Evolutionary conservation across 2,329 filamentous ascomycete species (phyloP).

Genomic region (Penicillium decumbens): DNA sequence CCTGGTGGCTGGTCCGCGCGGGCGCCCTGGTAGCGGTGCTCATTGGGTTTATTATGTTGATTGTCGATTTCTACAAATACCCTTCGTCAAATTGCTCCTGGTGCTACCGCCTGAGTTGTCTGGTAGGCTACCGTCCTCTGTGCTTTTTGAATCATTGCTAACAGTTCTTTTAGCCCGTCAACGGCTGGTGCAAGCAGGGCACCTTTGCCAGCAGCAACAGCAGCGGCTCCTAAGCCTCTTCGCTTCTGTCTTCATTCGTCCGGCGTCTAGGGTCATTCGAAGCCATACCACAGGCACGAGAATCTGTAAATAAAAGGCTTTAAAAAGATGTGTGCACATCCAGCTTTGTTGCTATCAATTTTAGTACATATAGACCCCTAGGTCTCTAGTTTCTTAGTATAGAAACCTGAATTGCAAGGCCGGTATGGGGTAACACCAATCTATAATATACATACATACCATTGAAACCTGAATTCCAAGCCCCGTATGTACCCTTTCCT

Average conservation of each 20-base stretch:
- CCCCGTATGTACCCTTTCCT: too few species aligned
- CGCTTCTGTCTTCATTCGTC: not conserved
- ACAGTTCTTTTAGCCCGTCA: conserved; percentile 35
- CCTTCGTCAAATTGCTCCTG: conserved; percentile 67
- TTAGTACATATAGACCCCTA: not conserved
- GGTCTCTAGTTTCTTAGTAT: too few species aligned
- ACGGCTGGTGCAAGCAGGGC: conserved; percentile 43
- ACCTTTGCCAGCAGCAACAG: conserved; percentile 15
- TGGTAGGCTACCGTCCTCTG: conserved; percentile 58
- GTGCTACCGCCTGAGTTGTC: conserved; percentile 93
- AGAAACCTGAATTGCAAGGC: too few species aligned
- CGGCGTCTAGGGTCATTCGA: not conserved
- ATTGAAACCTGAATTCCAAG: too few species aligned
- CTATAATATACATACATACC: too few species aligned
- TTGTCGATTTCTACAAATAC: conserved; percentile 87
- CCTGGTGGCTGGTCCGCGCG: conserved; percentile 85
- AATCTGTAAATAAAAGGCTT: conserved; percentile 2
- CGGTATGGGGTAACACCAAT: too few species aligned
- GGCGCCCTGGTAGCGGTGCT: conserved; percentile 74
- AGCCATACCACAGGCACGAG: not conserved
- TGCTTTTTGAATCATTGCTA: conserved; percentile 7
- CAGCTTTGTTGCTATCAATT: not conserved
- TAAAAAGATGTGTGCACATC: not conserved
- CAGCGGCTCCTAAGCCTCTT: not conserved
- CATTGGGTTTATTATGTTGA: conserved; percentile 76